Conservation (phyloP, 2,329 filamentous ascomycete species). For the Ophiognomonia clavigignenti-juglandacearum region DNA sequence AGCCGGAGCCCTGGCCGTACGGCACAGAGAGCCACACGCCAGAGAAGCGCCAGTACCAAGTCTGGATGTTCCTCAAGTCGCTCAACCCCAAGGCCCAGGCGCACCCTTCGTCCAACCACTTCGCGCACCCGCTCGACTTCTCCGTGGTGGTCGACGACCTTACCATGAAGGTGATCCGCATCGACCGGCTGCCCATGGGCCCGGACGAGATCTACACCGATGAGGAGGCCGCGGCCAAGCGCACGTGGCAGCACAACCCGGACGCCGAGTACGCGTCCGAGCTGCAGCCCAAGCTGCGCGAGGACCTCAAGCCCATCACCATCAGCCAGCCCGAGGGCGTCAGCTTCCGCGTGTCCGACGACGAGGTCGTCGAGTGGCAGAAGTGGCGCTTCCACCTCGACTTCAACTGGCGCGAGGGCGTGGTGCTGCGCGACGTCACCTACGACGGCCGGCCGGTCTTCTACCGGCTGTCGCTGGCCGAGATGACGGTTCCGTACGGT, state of each 20-base stretch:
- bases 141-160: slow-evolving; percentile 41
- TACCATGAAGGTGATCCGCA: slow-evolving; percentile 39
- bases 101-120: slow-evolving; percentile 45
- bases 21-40: not conserved
- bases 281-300: slow-evolving; percentile 1
- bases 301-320: slow-evolving; percentile 48
- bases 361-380: slow-evolving; percentile 18
- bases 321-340: slow-evolving; percentile 59
- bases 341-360: slow-evolving; percentile 40
- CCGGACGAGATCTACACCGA: slow-evolving; percentile 25
- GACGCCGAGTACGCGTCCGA: slow-evolving; percentile 45
- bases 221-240: slow-evolving; percentile 17
- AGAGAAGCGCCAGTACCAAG: slow-evolving; percentile 4
- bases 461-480: slow-evolving; percentile 54
- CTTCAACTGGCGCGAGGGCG: slow-evolving; percentile 48
- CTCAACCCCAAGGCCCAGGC: not conserved
- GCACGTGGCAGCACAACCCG: slow-evolving; percentile 31
- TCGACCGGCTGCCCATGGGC: slow-evolving; percentile 29
- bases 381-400: slow-evolving; percentile 40
- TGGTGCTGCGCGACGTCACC: slow-evolving; percentile 49
- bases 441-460: slow-evolving; percentile 55
- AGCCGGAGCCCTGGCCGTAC: slow-evolving; percentile 9
- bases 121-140: slow-evolving; percentile 51
- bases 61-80: slow-evolving; percentile 5
- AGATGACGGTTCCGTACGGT: slow-evolving; percentile 55